Conservation (phyloP, 2,329 filamentous ascomycete genomes). For the Magnaporthiopsis poae region DNA sequence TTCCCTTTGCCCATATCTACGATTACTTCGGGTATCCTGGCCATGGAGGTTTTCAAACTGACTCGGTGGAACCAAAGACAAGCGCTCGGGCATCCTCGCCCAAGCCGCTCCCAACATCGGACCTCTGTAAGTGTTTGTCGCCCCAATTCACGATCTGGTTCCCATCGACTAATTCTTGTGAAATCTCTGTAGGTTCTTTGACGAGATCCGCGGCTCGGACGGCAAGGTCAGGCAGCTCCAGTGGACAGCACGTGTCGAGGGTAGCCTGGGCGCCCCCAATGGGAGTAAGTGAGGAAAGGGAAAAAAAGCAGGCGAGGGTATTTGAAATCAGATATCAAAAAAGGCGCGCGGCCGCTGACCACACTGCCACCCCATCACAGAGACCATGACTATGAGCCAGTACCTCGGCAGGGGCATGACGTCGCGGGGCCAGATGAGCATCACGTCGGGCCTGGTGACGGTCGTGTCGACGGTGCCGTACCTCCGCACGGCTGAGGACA, state of each 20-base stretch:
- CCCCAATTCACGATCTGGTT: neutral
- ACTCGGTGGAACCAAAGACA: constrained; percentile 15
- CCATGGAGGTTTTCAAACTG: too few species aligned
- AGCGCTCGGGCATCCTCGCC: constrained; percentile 49
- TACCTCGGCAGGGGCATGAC: constrained; percentile 56
- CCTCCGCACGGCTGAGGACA: constrained; percentile 48
- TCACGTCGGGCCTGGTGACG: constrained; percentile 47
- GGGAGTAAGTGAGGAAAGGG: neutral
- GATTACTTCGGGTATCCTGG: too few species aligned
- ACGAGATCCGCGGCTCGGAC: constrained; percentile 47
- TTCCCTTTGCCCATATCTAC: too few species aligned
- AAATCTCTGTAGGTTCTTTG: constrained; percentile 31
- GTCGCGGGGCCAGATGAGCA: constrained; percentile 53
- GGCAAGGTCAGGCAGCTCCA: constrained; percentile 56
- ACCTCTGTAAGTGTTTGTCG: constrained; percentile 32
- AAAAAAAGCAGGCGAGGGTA: neutral
- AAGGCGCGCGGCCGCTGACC: neutral
- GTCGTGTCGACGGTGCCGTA: constrained; percentile 51
- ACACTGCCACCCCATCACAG: constrained; percentile 7
- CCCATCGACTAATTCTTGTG: neutral
- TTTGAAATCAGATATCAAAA: too few species aligned
- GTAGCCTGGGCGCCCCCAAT: constrained; percentile 14
- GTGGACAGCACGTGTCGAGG: constrained; percentile 56
- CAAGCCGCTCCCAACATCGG: constrained; percentile 58
- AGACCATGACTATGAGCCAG: constrained; percentile 41